Conservation (phyloP, 352 stramenopile genomes). For the Blastocystis sp. region DNA sequence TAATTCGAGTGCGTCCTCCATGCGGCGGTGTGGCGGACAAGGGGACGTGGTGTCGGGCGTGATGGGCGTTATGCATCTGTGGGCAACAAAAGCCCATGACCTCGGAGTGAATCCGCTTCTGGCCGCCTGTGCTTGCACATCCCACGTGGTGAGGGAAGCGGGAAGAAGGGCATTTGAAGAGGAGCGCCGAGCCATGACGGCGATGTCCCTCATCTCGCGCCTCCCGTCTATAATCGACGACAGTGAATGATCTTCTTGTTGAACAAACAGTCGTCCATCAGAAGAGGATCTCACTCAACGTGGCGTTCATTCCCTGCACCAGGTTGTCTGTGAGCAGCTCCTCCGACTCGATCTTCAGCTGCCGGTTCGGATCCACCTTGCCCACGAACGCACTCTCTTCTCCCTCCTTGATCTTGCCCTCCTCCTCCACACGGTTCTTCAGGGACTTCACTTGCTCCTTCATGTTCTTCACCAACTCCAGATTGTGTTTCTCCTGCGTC, state of each 20-base stretch:
- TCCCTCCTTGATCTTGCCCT: not conserved
- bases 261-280: slow-evolving; percentile 35
- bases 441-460: slow-evolving; percentile 10
- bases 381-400: slow-evolving; percentile 23
- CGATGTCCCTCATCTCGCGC: not conserved
- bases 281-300: slow-evolving; percentile 62
- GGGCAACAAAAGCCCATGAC: not conserved
- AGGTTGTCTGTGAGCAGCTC: slow-evolving; percentile 51
- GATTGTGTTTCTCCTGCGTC: not conserved
- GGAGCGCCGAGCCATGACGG: slow-evolving; percentile 35
- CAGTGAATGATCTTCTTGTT: not conserved
- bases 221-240: not conserved
- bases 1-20: slow-evolving; percentile 76
- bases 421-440: slow-evolving; percentile 60
- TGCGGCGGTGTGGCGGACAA: slow-evolving; percentile 84
- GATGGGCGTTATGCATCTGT: slow-evolving; percentile 42
- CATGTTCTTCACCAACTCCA: slow-evolving; percentile 27
- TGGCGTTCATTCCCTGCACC: slow-evolving; percentile 57
- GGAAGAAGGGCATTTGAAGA: slow-evolving; percentile 6
- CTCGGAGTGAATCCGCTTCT: not conserved
- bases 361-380: slow-evolving; percentile 28
- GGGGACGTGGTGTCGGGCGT: slow-evolving; percentile 82
- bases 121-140: not conserved
- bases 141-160: not conserved
- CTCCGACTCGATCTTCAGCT: slow-evolving; percentile 52